Evolutionary conservation across 192 early-diverging fungal genomes (phyloP).

Genomic region (Tieghemiomyces parasiticus): DNA sequence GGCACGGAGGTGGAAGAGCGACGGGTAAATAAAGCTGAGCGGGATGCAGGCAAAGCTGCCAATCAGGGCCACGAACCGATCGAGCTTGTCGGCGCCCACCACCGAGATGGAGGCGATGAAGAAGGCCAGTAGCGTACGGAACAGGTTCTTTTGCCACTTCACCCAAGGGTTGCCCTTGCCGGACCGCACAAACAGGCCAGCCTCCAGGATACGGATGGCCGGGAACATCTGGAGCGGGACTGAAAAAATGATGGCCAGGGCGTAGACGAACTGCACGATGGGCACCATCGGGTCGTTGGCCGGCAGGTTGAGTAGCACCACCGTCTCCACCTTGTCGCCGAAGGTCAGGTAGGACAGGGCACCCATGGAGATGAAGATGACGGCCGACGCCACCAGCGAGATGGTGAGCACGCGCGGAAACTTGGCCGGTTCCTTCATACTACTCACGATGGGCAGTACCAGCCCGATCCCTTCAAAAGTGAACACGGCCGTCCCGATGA

Average conservation of each 20-base stretch:
- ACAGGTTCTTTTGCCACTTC: constrained; percentile 80
- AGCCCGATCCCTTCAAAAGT: constrained; percentile 83
- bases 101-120: constrained; percentile 59
- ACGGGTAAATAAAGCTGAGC: constrained; percentile 72
- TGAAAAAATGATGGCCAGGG: constrained; percentile 83
- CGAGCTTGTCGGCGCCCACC: constrained; percentile 56
- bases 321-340: constrained; percentile 68
- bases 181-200: constrained; percentile 62
- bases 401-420: constrained; percentile 70
- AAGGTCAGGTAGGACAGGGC: constrained; percentile 74
- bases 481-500: constrained; percentile 91
- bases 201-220: constrained; percentile 83
- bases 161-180: constrained; percentile 65
- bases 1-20: constrained; percentile 62
- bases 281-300: constrained; percentile 40
- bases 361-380: constrained; percentile 67
- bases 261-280: constrained; percentile 70
- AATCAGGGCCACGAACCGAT: constrained; percentile 72
- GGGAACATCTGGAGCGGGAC: constrained; percentile 90
- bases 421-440: constrained; percentile 83
- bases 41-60: constrained; percentile 62
- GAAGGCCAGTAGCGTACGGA: constrained; percentile 48
- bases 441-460: constrained; percentile 52
- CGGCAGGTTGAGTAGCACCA: constrained; percentile 81
- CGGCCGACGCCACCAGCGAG: constrained; percentile 62